Percentiles rank a stretch among this genome's conserved stretches.
These are phyloP conservation scores for Geotrichum carabidarum DNA, from an alignment of 1,139 yeast species.

Conservation along the genomic window DNA sequence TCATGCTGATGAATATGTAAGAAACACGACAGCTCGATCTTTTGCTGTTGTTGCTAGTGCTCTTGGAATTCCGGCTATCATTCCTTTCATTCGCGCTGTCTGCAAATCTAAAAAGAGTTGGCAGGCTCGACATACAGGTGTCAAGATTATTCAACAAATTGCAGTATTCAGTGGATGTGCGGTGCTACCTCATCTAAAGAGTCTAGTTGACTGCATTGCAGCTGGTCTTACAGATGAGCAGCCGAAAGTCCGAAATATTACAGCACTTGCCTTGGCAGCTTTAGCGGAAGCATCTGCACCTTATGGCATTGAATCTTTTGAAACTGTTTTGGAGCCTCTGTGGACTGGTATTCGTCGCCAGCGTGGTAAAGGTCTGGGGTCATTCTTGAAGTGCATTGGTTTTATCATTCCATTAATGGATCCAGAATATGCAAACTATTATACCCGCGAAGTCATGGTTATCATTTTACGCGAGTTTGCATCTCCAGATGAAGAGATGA, in stretches of 20 bases:
- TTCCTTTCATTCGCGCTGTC: slow-evolving; percentile 82
- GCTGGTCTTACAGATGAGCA: slow-evolving; percentile 68
- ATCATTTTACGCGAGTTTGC: slow-evolving; percentile 66
- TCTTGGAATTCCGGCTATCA: slow-evolving; percentile 60
- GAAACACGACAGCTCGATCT: slow-evolving; percentile 72
- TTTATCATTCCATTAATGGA: slow-evolving; percentile 81
- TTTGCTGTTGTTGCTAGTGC: slow-evolving; percentile 84
- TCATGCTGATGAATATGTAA: slow-evolving; percentile 72
- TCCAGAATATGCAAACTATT: slow-evolving; percentile 72
- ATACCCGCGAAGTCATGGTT: slow-evolving; percentile 66
- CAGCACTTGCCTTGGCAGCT: slow-evolving; percentile 68
- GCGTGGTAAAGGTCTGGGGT: slow-evolving; percentile 72
- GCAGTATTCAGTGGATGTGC: slow-evolving; percentile 68
- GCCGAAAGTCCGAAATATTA: slow-evolving; percentile 57
- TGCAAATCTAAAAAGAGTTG: slow-evolving; percentile 73
- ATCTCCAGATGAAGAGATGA: slow-evolving; percentile 89
- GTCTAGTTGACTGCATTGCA: slow-evolving; percentile 56
- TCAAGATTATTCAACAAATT: slow-evolving; percentile 70
- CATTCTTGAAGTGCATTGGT: slow-evolving; percentile 75
- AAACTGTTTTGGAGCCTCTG: slow-evolving; percentile 61
- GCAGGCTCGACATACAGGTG: slow-evolving; percentile 87
- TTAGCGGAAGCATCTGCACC: slow-evolving; percentile 86
- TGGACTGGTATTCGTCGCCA: slow-evolving; percentile 78
- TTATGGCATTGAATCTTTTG: slow-evolving; percentile 87
- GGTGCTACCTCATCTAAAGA: slow-evolving; percentile 66